Percentiles rank a stretch among this genome's conserved stretches.
phyloP scores from a whole-genome alignment of 2,329 filamentous ascomycete genomes.

The Diaporthe vexans region DNA sequence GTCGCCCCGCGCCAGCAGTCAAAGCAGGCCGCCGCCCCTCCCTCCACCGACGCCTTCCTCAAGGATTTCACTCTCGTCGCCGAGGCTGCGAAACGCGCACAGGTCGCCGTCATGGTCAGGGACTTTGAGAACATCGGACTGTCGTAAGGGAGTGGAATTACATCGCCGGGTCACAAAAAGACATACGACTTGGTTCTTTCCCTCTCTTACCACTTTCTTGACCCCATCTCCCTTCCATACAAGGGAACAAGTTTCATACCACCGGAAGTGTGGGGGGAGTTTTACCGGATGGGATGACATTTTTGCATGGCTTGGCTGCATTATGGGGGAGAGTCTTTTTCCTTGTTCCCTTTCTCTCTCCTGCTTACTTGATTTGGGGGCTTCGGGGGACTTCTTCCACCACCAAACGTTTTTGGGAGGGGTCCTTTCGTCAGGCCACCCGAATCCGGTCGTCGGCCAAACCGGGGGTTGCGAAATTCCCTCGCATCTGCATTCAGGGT shows the following conservation, averaged over 20 bases:
- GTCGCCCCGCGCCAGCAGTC: conserved; percentile 45
- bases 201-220: not conserved
- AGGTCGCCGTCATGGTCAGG: conserved; percentile 89
- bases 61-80: conserved; percentile 88
- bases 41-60: conserved; percentile 73
- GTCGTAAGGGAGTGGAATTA: conserved; percentile 49
- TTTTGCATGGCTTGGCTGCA: conserved; percentile 16
- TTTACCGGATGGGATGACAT: conserved; percentile 3
- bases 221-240: not conserved
- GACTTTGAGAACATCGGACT: conserved; percentile 84
- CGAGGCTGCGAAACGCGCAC: conserved; percentile 92
- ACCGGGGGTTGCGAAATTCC: conserved; percentile 13
- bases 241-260: conserved; percentile 10
- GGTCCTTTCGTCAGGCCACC: conserved; percentile 4
- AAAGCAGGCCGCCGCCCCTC: conserved; percentile 45
- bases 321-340: not conserved
- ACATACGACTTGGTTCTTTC: too few species aligned
- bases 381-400: not conserved
- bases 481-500: conserved; percentile 31
- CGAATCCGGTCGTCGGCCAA: conserved; percentile 21
- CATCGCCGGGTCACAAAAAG: not conserved
- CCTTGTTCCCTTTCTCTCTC: not conserved
- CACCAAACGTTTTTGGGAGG: not conserved
- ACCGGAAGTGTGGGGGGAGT: conserved; percentile 3
- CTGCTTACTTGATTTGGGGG: not conserved